A percentile compares a stretch with the other conserved stretches of the same genome.
These are phyloP conservation scores for Lactarius akahatsu DNA, from an alignment of 768 basidiomycete species.

Conservation along the genomic window DNA sequence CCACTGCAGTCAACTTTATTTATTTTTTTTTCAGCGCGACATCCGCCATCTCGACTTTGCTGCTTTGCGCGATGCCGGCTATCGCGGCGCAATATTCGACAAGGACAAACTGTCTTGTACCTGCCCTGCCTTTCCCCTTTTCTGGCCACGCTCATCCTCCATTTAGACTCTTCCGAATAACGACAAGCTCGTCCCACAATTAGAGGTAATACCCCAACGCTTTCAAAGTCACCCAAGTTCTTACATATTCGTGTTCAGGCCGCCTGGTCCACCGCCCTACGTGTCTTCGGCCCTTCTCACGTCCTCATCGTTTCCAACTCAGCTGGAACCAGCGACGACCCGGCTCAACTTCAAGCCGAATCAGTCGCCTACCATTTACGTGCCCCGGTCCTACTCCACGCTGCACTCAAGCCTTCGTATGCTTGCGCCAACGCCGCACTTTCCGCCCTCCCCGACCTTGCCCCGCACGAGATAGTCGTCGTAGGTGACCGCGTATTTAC, in stretches of 20 bases:
- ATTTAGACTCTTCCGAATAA: slow-evolving; percentile 74
- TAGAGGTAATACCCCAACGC: slow-evolving; percentile 47
- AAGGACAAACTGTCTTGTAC: slow-evolving; percentile 96
- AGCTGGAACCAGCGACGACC: slow-evolving; percentile 76
- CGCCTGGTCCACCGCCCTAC: slow-evolving; percentile 71
- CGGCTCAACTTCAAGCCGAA: slow-evolving; percentile 86
- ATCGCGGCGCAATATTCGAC: slow-evolving; percentile 90
- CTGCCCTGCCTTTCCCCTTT: slow-evolving; percentile 31
- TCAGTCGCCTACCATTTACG: slow-evolving; percentile 74
- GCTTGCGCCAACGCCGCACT: slow-evolving; percentile 69
- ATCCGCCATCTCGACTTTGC: slow-evolving; percentile 82
- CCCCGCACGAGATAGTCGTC: slow-evolving; percentile 66
- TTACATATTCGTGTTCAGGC: slow-evolving; percentile 41
- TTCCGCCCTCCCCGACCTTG: slow-evolving; percentile 49
- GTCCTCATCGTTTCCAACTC: slow-evolving; percentile 95
- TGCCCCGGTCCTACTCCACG: slow-evolving; percentile 81
- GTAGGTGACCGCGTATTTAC: slow-evolving; percentile 94
- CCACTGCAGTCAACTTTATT: background rate
- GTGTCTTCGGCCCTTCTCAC: slow-evolving; percentile 72
- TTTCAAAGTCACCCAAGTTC: background rate
- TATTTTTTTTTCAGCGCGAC: slow-evolving; percentile 57
- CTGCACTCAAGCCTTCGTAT: slow-evolving; percentile 74
- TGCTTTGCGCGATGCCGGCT: slow-evolving; percentile 70
- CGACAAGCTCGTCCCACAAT: slow-evolving; percentile 74
- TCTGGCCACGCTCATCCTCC: background rate